Base-by-base conservation (phyloP, 2,329 filamentous ascomycete genomes). In the Colletotrichum sp. region DNA sequence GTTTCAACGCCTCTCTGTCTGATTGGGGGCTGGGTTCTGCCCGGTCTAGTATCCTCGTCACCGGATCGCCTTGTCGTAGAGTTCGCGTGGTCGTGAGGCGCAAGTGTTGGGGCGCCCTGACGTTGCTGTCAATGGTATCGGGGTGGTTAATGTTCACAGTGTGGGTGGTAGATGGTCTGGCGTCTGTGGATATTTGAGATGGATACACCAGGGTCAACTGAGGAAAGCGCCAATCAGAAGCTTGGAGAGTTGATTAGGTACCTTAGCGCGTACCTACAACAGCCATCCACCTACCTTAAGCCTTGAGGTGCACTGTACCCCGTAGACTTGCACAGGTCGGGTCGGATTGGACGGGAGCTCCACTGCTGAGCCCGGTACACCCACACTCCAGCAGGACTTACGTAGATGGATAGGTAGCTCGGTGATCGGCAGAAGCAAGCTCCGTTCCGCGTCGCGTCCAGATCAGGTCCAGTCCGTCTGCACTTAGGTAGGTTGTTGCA, bases 361-460 rank as follows among this genome's bases (percentile, higher is more conserved):
- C 44, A 52, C 44, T 52, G 44, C 44, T 21, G n/a, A 21, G n/a
- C n/a, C 44, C 10, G 44, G n/a, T 4, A 52, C 44, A 21, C 60
- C 36, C 32, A 64, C 21, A 28, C 30, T 49, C 44, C 62, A 64
- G 26, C 30, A 24, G 59, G 26, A 62, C 62, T 13, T 18, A 39
- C 36, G 15, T 39, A 39, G 36, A 16, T 36, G 6, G 10, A 7
- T 39, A 24, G 39, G 32, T 24, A 64, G 70, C 63, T 52, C 70
- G 70, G 70, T 65, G 70, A 26, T 68, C 74, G 74, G 74, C 70
- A 68, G 57, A 76, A 76, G 70, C 74, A 76, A 65, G 70, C 74
- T 76, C 74, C 74, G 74, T 65, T 71, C 34, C 59, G 67, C 49
- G 39, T 49, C 44, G 24, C 21, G 44, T 49, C 26, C 65, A 49